Percentiles rank a stretch among this genome's conserved stretches.
These are phyloP conservation scores for Botryotinia convoluta DNA, from an alignment of 2,329 filamentous ascomycete species.

Conservation along the genomic window DNA sequence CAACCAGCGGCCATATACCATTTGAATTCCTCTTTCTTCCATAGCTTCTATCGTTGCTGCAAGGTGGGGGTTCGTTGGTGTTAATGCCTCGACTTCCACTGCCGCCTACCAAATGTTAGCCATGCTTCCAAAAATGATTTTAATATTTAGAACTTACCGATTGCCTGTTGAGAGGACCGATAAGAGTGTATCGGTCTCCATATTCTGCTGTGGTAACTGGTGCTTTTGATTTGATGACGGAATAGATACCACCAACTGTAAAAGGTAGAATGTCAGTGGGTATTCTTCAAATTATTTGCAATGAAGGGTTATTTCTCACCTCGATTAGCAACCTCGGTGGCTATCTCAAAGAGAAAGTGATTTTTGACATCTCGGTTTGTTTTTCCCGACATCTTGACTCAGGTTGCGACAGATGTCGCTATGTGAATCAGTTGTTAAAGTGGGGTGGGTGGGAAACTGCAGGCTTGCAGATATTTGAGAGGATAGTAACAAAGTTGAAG, in stretches of 20 bases:
- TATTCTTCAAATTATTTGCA: slow-evolving; percentile 17
- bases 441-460: slow-evolving; percentile 3
- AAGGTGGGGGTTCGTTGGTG: slow-evolving; percentile 77
- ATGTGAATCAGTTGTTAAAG: neutral
- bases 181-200: slow-evolving; percentile 93
- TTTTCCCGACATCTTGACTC: slow-evolving; percentile 26
- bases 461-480: neutral
- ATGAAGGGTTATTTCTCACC: slow-evolving; percentile 51
- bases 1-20: slow-evolving; percentile 93
- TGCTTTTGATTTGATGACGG: slow-evolving; percentile 97
- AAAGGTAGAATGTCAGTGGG: neutral
- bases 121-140: slow-evolving; percentile 15
- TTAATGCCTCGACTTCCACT: slow-evolving; percentile 95
- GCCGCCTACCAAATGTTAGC: slow-evolving; percentile 61
- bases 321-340: slow-evolving; percentile 95
- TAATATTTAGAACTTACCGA: slow-evolving; percentile 61
- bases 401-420: slow-evolving; percentile 9
- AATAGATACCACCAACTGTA: slow-evolving; percentile 95
- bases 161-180: slow-evolving; percentile 87
- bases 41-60: slow-evolving; percentile 84
- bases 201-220: slow-evolving; percentile 97
- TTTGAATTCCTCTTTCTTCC: slow-evolving; percentile 85
- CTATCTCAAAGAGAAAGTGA: slow-evolving; percentile 93
- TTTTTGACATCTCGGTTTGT: slow-evolving; percentile 72
- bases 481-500: neutral